Conservation (phyloP, 2,329 filamentous ascomycete species). For the Ploettnerulaceae sp. region DNA sequence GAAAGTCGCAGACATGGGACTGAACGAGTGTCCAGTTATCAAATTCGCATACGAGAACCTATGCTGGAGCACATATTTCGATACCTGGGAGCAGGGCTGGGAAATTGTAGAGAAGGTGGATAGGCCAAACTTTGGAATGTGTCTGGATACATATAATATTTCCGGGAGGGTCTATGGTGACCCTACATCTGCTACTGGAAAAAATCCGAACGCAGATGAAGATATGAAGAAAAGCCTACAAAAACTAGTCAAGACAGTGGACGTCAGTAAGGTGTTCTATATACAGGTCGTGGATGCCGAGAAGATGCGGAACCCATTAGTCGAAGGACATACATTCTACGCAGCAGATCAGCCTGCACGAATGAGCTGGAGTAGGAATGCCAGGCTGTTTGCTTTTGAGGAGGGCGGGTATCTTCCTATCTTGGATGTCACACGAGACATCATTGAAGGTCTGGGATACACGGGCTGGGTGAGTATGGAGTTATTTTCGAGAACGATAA, state of each 20-base stretch:
- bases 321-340: constrained; percentile 53
- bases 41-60: constrained; percentile 69
- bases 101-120: constrained; percentile 60
- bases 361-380: constrained; percentile 78
- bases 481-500: constrained; percentile 51
- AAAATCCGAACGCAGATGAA: constrained; percentile 49
- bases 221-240: constrained; percentile 40
- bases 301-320: constrained; percentile 51
- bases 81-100: constrained; percentile 69
- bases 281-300: constrained; percentile 74
- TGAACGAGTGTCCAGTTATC: constrained; percentile 48
- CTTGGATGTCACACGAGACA: constrained; percentile 44
- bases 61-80: constrained; percentile 65
- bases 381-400: constrained; percentile 63
- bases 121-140: constrained; percentile 67
- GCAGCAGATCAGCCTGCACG: constrained; percentile 51
- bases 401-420: constrained; percentile 56
- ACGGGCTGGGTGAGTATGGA: constrained; percentile 56
- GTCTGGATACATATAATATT: constrained; percentile 75
- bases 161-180: constrained; percentile 66
- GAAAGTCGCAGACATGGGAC: constrained; percentile 62
- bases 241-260: constrained; percentile 36
- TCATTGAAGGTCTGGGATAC: constrained; percentile 48
- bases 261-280: constrained; percentile 64
- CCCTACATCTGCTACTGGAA: constrained; percentile 49